Percentiles rank a stretch among this genome's conserved stretches.
phyloP scores from a whole-genome alignment of 2,329 filamentous ascomycete genomes.

The Ceratocystis alfenasii region DNA sequence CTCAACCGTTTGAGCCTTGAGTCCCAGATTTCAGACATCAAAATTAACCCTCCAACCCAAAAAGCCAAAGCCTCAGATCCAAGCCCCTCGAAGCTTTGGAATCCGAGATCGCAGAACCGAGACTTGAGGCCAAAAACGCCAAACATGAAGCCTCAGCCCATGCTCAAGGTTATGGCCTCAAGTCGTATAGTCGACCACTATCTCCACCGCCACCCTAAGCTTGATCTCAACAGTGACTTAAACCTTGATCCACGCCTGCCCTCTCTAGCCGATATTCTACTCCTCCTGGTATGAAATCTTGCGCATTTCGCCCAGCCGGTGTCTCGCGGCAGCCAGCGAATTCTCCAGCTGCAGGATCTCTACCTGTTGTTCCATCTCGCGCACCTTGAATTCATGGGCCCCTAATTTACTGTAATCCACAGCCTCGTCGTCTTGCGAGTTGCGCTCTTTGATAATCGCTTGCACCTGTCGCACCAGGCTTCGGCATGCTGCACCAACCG shows the following conservation, averaged over 20 bases:
- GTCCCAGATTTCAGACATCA: not conserved
- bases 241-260: not conserved
- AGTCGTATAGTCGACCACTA: too few species aligned
- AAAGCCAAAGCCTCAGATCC: too few species aligned
- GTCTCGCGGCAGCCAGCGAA: conserved; percentile 61
- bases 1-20: too few species aligned
- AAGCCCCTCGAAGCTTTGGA: too few species aligned
- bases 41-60: too few species aligned
- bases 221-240: too few species aligned
- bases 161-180: too few species aligned
- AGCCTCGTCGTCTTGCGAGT: conserved; percentile 66
- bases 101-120: too few species aligned
- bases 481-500: conserved; percentile 79
- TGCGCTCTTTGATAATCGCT: conserved; percentile 78
- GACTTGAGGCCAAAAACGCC: too few species aligned
- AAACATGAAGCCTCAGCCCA: too few species aligned
- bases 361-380: conserved; percentile 99
- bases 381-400: conserved; percentile 93
- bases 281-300: conserved; percentile 91
- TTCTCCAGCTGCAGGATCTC: conserved; percentile 97
- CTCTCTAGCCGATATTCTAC: conserved; percentile 26
- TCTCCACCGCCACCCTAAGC: too few species aligned
- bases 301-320: conserved; percentile 88
- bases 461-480: conserved; percentile 86
- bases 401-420: conserved; percentile 83